These are phyloP conservation scores for Phytophthora idaei DNA, from an alignment of 352 stramenopile species.

Conservation along the genomic window DNA sequence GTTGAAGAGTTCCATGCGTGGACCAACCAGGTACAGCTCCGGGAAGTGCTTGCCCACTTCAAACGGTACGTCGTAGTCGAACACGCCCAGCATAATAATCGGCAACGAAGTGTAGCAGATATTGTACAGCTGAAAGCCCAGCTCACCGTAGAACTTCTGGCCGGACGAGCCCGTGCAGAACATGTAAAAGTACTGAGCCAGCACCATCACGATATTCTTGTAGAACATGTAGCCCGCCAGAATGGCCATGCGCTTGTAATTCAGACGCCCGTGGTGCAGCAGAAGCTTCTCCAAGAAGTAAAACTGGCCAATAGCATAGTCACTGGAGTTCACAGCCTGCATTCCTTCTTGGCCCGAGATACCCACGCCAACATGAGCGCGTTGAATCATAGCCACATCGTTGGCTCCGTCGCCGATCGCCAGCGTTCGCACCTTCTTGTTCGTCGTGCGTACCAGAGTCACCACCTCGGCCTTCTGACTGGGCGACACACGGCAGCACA, in stretches of 20 bases:
- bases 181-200: slow-evolving; percentile 92
- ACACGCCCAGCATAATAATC: slow-evolving; percentile 83
- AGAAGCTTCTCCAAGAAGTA: slow-evolving; percentile 94
- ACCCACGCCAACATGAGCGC: slow-evolving; percentile 89
- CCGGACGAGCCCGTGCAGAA: slow-evolving; percentile 92
- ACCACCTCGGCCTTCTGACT: slow-evolving; percentile 86
- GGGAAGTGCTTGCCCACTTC: slow-evolving; percentile 67
- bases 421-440: slow-evolving; percentile 73
- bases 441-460: slow-evolving; percentile 55
- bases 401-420: slow-evolving; percentile 94
- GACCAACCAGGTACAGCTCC: slow-evolving; percentile 76
- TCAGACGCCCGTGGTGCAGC: slow-evolving; percentile 97
- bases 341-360: slow-evolving; percentile 92
- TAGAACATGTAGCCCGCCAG: slow-evolving; percentile 98
- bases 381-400: slow-evolving; percentile 95
- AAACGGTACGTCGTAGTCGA: slow-evolving; percentile 85
- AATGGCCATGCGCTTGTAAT: slow-evolving; percentile 96
- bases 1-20: slow-evolving; percentile 84
- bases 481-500: slow-evolving; percentile 84
- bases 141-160: slow-evolving; percentile 84
- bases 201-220: slow-evolving; percentile 96
- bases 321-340: slow-evolving; percentile 96
- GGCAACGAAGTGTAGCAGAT: slow-evolving; percentile 93
- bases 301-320: slow-evolving; percentile 99
- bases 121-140: slow-evolving; percentile 92